Percentiles rank a stretch among this genome's conserved stretches.
Evolutionary conservation across 2,329 filamentous ascomycete genomes (phyloP).

Genomic region (Apiospora pterosperma): DNA sequence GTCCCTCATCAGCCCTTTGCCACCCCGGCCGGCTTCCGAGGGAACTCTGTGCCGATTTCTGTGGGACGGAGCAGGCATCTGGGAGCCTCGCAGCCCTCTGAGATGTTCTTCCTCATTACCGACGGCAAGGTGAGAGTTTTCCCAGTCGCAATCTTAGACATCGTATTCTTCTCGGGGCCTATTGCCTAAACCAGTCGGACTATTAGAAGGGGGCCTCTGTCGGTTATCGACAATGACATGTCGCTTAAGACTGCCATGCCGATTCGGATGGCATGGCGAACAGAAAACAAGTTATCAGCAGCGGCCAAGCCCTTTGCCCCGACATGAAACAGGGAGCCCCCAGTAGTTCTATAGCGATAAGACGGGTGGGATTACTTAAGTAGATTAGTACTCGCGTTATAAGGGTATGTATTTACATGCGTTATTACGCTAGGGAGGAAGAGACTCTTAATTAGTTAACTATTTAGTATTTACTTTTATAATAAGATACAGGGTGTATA

Average conservation of each 20-base stretch:
- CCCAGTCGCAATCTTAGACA: neutral
- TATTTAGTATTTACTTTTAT: too few species aligned
- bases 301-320: neutral
- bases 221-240: neutral
- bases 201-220: neutral
- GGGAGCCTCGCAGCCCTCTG: neutral
- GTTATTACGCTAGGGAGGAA: too few species aligned
- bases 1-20: too few species aligned
- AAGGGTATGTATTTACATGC: too few species aligned
- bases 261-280: neutral
- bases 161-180: neutral
- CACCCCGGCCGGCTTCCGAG: neutral
- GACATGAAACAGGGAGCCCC: neutral
- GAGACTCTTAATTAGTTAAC: too few species aligned
- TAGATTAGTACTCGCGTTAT: too few species aligned
- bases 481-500: too few species aligned
- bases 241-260: neutral
- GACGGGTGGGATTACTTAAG: neutral
- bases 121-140: neutral
- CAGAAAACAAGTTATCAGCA: neutral
- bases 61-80: too few species aligned
- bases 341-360: neutral
- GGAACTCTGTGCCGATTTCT: too few species aligned
- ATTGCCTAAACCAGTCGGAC: neutral
- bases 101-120: neutral